These are phyloP conservation scores for Physcia stellaris DNA, from an alignment of 495 filamentous ascomycete genomes.

Conservation along the genomic window DNA sequence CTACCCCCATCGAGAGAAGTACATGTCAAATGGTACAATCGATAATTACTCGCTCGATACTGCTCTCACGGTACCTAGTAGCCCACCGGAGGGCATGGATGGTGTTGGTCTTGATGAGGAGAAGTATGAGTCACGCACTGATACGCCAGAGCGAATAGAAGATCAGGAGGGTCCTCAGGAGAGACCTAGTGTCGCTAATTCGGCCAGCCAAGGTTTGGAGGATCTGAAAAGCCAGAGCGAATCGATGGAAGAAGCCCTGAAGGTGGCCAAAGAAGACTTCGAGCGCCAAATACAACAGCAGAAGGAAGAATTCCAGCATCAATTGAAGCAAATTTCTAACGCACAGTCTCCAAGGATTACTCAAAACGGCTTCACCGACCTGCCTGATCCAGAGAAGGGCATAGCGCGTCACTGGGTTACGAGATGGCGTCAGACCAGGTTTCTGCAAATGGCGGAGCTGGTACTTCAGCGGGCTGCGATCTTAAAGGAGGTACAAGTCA, in stretches of 20 bases:
- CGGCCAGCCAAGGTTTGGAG: constrained; percentile 61
- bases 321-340: constrained; percentile 47
- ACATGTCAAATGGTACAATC: constrained; percentile 86
- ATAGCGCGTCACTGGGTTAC: constrained; percentile 49
- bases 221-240: constrained; percentile 75
- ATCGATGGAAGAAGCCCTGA: constrained; percentile 74
- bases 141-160: constrained; percentile 72
- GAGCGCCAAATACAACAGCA: constrained; percentile 64
- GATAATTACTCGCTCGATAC: constrained; percentile 97
- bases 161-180: constrained; percentile 77
- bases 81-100: constrained; percentile 61
- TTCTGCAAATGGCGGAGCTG: constrained; percentile 89
- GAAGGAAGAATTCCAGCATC: constrained; percentile 60
- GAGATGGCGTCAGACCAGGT: constrained; percentile 75
- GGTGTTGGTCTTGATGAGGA: constrained; percentile 65
- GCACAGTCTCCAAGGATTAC: constrained; percentile 24
- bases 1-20: constrained; percentile 84
- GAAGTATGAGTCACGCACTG: constrained; percentile 55
- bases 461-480: constrained; percentile 75
- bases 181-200: constrained; percentile 65
- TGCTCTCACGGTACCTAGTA: constrained; percentile 82
- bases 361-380: constrained; percentile 39
- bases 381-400: constrained; percentile 55
- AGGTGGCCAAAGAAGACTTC: constrained; percentile 71
- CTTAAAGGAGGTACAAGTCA: constrained; percentile 91